Percentiles rank a stretch among this genome's conserved stretches.
Conservation (phyloP, 192 early-diverging fungal genomes). For the Coemansia sp. region DNA sequence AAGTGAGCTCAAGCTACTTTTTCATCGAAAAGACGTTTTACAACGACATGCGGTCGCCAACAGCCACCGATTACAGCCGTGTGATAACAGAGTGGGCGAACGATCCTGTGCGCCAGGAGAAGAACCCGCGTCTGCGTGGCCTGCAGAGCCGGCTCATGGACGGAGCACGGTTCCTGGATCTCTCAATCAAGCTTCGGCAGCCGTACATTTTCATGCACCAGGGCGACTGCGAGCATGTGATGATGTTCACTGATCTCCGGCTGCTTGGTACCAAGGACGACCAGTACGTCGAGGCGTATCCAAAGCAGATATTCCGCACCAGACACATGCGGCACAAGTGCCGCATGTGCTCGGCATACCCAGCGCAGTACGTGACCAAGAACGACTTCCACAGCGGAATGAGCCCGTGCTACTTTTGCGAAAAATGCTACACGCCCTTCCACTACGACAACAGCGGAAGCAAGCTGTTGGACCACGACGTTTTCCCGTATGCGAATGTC, state of each 20-base stretch:
- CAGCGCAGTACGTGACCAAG: constrained; percentile 64
- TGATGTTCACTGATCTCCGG: constrained; percentile 67
- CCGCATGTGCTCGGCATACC: constrained; percentile 63
- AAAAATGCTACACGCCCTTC: constrained; percentile 68
- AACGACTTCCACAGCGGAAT: constrained; percentile 70
- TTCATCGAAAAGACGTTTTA: constrained; percentile 79
- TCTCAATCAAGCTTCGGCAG: constrained; percentile 63
- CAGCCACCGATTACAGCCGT: constrained; percentile 67
- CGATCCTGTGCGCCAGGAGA: constrained; percentile 52
- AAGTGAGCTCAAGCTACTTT: constrained; percentile 67
- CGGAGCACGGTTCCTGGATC: constrained; percentile 60
- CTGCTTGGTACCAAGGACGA: constrained; percentile 57
- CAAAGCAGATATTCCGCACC: constrained; percentile 58
- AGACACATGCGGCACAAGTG: constrained; percentile 59
- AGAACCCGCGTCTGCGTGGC: constrained; percentile 50
- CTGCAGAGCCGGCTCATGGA: constrained; percentile 61
- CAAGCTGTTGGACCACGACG: constrained; percentile 53
- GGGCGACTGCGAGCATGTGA: constrained; percentile 74
- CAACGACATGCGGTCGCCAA: constrained; percentile 61
- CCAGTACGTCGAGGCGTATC: constrained; percentile 55
- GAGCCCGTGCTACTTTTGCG: constrained; percentile 70
- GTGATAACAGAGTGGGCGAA: constrained; percentile 72
- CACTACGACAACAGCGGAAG: constrained; percentile 63
- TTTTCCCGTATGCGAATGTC: constrained; percentile 54
- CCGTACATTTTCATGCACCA: constrained; percentile 78